Percentiles rank a stretch among this genome's conserved stretches.
Evolutionary conservation across 2,329 filamentous ascomycete genomes (phyloP).

Genomic region (Aspergillus japonicus): DNA sequence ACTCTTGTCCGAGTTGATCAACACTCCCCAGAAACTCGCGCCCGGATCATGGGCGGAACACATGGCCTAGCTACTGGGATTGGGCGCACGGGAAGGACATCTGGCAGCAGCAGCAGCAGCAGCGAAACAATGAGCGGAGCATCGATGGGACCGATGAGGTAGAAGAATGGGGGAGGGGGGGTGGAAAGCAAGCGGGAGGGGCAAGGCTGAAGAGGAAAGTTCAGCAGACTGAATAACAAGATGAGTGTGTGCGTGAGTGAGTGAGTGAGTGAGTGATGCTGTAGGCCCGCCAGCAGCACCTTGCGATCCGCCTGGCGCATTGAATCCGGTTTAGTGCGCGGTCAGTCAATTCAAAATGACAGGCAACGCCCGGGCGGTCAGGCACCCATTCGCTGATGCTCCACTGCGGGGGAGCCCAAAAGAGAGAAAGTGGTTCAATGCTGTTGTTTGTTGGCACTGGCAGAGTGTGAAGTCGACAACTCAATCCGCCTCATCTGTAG

Average conservation of each 20-base stretch:
- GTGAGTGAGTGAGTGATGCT: not conserved
- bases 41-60: constrained; percentile 28
- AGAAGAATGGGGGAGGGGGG: not conserved
- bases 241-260: not conserved
- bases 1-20: constrained; percentile 67
- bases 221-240: not conserved
- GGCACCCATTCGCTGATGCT: constrained; percentile 20
- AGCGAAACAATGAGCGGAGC: constrained; percentile 12
- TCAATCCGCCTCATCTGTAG: constrained; percentile 15
- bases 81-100: constrained; percentile 18
- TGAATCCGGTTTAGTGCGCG: not conserved
- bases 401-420: constrained; percentile 26
- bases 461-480: constrained; percentile 9
- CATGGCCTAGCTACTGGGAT: constrained; percentile 24
- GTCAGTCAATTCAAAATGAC: constrained; percentile 5
- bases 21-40: constrained; percentile 55
- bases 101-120: constrained; percentile 13
- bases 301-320: not conserved
- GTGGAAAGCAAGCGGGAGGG: not conserved
- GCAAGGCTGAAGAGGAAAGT: not conserved
- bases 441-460: constrained; percentile 11
- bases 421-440: not conserved
- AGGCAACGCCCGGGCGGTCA: constrained; percentile 21
- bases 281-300: not conserved
- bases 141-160: constrained; percentile 8